A percentile compares a stretch with the other conserved stretches of the same genome.
Conservation (phyloP, 441 rosid genomes). For the Monsonia emarginata region DNA sequence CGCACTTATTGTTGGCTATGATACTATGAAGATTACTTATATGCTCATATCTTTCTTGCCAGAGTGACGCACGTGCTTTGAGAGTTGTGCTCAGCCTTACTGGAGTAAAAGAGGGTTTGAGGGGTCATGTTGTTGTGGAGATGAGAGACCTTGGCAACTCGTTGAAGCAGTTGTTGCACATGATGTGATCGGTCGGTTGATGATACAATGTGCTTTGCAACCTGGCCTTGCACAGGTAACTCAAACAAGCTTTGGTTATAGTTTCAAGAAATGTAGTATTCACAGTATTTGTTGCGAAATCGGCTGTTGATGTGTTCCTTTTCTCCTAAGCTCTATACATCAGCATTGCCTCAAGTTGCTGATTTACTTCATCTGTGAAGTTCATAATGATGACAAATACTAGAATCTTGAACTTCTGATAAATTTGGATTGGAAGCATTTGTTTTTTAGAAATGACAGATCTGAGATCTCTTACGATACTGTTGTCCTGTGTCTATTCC, state of each 20-base stretch:
- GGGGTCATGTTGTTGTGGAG: constrained; percentile 86
- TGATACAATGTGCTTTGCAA: constrained; percentile 89
- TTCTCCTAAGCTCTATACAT: neutral
- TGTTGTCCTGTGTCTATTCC: too few species aligned
- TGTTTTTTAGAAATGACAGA: too few species aligned
- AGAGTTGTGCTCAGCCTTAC: constrained; percentile 88
- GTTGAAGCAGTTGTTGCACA: constrained; percentile 91
- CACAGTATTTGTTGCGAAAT: neutral
- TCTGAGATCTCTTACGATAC: too few species aligned
- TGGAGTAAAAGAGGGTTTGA: constrained; percentile 76
- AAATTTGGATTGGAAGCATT: neutral
- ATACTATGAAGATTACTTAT: constrained; percentile 12
- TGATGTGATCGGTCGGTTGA: constrained; percentile 88
- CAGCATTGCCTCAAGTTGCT: neutral
- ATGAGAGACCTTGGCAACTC: constrained; percentile 83
- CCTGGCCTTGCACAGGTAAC: constrained; percentile 89
- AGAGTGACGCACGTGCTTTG: constrained; percentile 90
- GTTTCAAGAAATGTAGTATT: neutral
- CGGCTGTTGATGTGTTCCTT: neutral
- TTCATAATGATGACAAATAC: neutral
- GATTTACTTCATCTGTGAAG: neutral
- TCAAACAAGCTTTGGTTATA: constrained; percentile 8
- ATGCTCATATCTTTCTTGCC: constrained; percentile 19
- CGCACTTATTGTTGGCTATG: neutral
- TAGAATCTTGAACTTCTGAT: neutral